Base-by-base conservation (phyloP, 2,329 filamentous ascomycete genomes). In the Paecilomyces sp. region DNA sequence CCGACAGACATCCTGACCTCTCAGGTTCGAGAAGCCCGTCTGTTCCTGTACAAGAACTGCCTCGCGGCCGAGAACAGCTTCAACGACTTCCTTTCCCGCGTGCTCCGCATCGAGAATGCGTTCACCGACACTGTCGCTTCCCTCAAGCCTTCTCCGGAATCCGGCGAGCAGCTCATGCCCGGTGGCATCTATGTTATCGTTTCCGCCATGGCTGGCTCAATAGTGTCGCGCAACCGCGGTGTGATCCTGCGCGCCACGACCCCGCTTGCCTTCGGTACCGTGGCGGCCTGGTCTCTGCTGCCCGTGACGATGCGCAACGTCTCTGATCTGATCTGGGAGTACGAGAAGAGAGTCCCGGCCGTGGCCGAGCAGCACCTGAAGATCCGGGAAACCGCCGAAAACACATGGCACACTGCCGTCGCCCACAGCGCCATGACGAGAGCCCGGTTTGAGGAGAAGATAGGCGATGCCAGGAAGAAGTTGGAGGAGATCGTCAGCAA, bases 291-390 rank as follows among this genome's bases (percentile, higher is more conserved):
- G 86, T 82, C 87, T 62, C 87, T 96, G 47, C 79, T 99, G 55
- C 94, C 94, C 53, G 82, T 94, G 64, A 99, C 94, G 51, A 96
- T 92, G 84, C 81, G 85, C 74, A 99, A 99, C 76, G 86, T 96
- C 30, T 87, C 88, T 52, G 88, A 93, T 71, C 80, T 97, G 72
- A 79, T 89, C 54, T 99, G 94, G 94, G 87, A 85, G 73, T 99
- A 94, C 75, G 94, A 99, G 86, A 85, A 95, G 83, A 86, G 84
- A 69, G 90, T 92, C 72, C 94, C 94, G 3, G 88, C 83, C 18
- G 74, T 99, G 58, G 89, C 91, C 18, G 88, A 96, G 67, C 85
- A 90, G 60, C 94, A 99, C 78, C 68, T 93, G 62, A 80, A 83
- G 70, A 80, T 89, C 57, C 86, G 88, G 62, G 85, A 90, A 69